phyloP scores from a whole-genome alignment of 805 yeast genomes.

The Candida taoyuanica region DNA sequence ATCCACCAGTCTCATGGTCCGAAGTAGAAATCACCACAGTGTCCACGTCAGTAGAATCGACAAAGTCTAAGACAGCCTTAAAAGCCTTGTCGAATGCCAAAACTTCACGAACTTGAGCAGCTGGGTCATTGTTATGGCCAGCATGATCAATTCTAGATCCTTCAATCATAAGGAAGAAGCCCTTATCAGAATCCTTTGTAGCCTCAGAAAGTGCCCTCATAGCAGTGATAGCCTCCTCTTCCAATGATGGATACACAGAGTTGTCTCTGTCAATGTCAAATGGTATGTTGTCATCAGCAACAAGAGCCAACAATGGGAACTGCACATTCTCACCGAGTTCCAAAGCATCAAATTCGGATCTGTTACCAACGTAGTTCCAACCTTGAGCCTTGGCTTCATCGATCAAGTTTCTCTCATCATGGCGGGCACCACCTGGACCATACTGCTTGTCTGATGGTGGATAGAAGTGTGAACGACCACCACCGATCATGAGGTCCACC shows the following conservation, averaged over 20 bases:
- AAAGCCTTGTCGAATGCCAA: conserved; percentile 84
- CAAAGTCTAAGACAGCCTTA: conserved; percentile 66
- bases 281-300: conserved; percentile 77
- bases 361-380: conserved; percentile 60
- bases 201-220: conserved; percentile 62
- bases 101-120: conserved; percentile 89
- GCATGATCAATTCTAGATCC: conserved; percentile 96
- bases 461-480: conserved; percentile 82
- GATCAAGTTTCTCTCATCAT: conserved; percentile 65
- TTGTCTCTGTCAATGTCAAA: conserved; percentile 75
- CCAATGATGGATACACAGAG: conserved; percentile 63
- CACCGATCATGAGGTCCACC: conserved; percentile 86
- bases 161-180: conserved; percentile 83
- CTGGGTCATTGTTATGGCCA: conserved; percentile 91
- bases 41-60: conserved; percentile 63
- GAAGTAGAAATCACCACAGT: conserved; percentile 79
- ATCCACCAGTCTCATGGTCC: conserved; percentile 96
- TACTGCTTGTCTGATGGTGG: conserved; percentile 37
- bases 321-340: conserved; percentile 56
- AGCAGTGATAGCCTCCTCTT: conserved; percentile 75
- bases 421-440: conserved; percentile 52
- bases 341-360: conserved; percentile 53
- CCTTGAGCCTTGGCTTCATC: conserved; percentile 56
- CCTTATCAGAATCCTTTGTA: conserved; percentile 67
- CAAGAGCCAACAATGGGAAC: conserved; percentile 71